phyloP scores from a whole-genome alignment of 1,284 basidiomycete genomes.

The Quambalaria eucalypti region DNA sequence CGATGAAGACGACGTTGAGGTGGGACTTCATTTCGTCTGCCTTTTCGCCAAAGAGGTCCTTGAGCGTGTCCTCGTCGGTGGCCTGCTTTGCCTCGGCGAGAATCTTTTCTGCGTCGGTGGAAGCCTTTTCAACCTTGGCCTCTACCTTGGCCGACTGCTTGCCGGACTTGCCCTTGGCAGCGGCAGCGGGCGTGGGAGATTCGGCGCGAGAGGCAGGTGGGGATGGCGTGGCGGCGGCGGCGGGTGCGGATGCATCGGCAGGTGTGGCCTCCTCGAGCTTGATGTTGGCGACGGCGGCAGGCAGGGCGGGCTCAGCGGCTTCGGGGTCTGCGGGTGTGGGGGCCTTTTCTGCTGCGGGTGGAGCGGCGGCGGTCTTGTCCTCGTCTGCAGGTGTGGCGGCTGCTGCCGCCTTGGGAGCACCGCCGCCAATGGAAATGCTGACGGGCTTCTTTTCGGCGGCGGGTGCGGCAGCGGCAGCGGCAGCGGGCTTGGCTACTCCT shows the following conservation, averaged over 20 bases:
- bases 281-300: conserved; percentile 21
- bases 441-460: conserved; percentile 34
- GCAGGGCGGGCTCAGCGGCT: conserved; percentile 12
- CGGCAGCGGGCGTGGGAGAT: conserved; percentile 18
- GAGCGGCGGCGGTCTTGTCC: neutral
- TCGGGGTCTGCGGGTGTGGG: conserved; percentile 12
- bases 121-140: conserved; percentile 29
- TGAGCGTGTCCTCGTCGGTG: conserved; percentile 46
- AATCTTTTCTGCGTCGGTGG: conserved; percentile 40
- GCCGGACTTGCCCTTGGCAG: conserved; percentile 9
- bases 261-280: conserved; percentile 14
- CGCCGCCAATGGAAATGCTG: conserved; percentile 42
- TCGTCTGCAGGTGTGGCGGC: conserved; percentile 8
- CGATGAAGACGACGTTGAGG: conserved; percentile 45
- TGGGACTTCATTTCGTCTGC: conserved; percentile 42
- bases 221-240: conserved; percentile 5
- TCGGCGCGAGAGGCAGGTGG: conserved; percentile 23
- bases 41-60: conserved; percentile 43
- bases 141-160: conserved; percentile 22
- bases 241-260: conserved; percentile 14
- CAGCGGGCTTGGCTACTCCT: neutral
- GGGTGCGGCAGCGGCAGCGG: conserved; percentile 13
- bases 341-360: neutral
- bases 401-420: conserved; percentile 17
- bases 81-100: conserved; percentile 39